Conservation (phyloP, 176 grass and related monocot species). For the Dactylis glomerata region DNA sequence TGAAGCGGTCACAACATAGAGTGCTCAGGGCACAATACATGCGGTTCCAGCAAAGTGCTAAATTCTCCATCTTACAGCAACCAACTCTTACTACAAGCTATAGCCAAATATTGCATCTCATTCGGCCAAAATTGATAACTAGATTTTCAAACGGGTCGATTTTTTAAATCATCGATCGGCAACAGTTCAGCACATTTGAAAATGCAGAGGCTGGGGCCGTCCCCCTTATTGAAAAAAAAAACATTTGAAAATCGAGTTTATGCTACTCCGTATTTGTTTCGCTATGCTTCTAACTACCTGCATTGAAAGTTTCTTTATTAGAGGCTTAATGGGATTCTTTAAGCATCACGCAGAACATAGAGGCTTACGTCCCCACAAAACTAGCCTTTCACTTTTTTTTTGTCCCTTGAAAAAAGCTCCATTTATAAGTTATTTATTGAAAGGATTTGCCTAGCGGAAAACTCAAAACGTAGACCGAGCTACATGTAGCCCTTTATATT, state of each 20-base stretch:
- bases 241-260: not conserved
- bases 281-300: not conserved
- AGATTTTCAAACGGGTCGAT: not conserved
- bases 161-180: not conserved
- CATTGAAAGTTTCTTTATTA: not conserved
- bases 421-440: not conserved
- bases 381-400: no score
- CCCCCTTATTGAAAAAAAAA: no score
- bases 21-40: not conserved
- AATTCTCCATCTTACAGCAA: not conserved
- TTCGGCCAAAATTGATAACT: not conserved
- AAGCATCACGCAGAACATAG: no score
- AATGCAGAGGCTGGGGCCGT: no score
- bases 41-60: not conserved
- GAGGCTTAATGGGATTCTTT: no score
- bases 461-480: no score
- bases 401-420: no score
- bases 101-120: not conserved
- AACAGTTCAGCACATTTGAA: not conserved
- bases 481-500: no score
- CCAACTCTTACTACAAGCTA: not conserved
- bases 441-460: no score
- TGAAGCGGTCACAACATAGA: not conserved
- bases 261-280: not conserved
- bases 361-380: no score